These are phyloP conservation scores for Glycyrrhiza uralensis DNA, from an alignment of 306 rosid species.

Conservation along the genomic window DNA sequence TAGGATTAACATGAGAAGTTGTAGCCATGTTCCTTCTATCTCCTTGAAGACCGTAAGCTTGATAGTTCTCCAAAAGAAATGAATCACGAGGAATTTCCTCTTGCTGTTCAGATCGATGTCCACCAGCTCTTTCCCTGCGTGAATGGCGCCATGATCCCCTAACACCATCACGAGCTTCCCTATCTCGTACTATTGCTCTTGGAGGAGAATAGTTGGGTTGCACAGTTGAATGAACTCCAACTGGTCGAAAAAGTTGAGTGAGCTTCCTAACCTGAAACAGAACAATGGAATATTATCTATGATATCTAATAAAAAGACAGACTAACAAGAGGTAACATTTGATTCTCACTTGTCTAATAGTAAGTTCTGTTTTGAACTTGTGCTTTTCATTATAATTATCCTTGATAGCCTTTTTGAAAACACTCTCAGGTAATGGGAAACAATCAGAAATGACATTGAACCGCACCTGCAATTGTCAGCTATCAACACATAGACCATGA, in stretches of 20 bases:
- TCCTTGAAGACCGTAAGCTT: constrained; percentile 67
- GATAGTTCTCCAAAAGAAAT: constrained; percentile 67
- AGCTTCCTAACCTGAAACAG: constrained; percentile 79
- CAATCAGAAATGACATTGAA: constrained; percentile 66
- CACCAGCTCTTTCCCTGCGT: constrained; percentile 29
- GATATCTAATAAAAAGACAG: constrained; percentile 8
- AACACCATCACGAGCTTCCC: constrained; percentile 25
- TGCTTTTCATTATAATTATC: constrained; percentile 63
- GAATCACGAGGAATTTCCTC: constrained; percentile 56
- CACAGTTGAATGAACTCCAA: constrained; percentile 30
- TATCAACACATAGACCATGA: constrained; percentile 24
- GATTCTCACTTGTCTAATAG: constrained; percentile 62
- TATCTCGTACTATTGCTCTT: constrained; percentile 26
- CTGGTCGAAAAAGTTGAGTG: constrained; percentile 64
- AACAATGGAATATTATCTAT: constrained; percentile 16
- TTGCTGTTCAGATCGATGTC: constrained; percentile 32
- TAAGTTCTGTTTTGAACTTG: constrained; percentile 82
- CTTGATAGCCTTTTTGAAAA: constrained; percentile 81
- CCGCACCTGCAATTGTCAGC: constrained; percentile 60
- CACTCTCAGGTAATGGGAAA: constrained; percentile 67
- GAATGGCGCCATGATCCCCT: constrained; percentile 30
- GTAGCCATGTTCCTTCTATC: constrained; percentile 47
- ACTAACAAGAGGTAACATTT: background rate
- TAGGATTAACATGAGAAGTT: constrained; percentile 31
- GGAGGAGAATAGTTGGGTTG: constrained; percentile 33